Evolutionary conservation across 345 rosid species (phyloP).

Genomic region (Linum tenue): DNA sequence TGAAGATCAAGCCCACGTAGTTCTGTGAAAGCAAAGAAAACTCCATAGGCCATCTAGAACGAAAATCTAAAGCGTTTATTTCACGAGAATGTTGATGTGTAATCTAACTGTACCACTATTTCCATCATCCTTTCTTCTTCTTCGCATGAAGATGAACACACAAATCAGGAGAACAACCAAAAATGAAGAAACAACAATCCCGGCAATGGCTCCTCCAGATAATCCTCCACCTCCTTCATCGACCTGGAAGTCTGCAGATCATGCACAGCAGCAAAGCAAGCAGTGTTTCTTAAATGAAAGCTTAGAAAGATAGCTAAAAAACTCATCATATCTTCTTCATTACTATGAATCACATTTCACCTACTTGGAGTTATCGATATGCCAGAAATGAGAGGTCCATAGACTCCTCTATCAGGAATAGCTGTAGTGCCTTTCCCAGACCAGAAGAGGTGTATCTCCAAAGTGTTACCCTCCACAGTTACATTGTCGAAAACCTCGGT

Average conservation of each 20-base stretch:
- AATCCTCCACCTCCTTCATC: constrained; percentile 36
- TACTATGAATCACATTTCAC: constrained; percentile 13
- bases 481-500: constrained; percentile 21
- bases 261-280: background rate
- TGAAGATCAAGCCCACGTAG: constrained; percentile 57
- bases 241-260: constrained; percentile 50
- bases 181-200: constrained; percentile 48
- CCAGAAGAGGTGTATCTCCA: constrained; percentile 77
- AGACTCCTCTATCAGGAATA: constrained; percentile 53
- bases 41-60: background rate
- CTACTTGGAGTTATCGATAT: constrained; percentile 65
- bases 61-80: background rate
- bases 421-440: constrained; percentile 67
- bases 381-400: constrained; percentile 89
- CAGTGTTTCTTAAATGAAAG: background rate
- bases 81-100: background rate
- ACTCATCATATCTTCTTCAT: background rate
- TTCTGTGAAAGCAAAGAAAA: constrained; percentile 24
- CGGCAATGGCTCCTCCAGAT: constrained; percentile 57
- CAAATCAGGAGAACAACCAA: constrained; percentile 33
- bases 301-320: background rate
- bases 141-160: constrained; percentile 27
- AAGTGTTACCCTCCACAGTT: constrained; percentile 45
- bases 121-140: constrained; percentile 43
- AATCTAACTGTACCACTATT: constrained; percentile 36